Base-by-base conservation (phyloP, 1,139 yeast genomes). In the Trichomonascaceae sp. region DNA sequence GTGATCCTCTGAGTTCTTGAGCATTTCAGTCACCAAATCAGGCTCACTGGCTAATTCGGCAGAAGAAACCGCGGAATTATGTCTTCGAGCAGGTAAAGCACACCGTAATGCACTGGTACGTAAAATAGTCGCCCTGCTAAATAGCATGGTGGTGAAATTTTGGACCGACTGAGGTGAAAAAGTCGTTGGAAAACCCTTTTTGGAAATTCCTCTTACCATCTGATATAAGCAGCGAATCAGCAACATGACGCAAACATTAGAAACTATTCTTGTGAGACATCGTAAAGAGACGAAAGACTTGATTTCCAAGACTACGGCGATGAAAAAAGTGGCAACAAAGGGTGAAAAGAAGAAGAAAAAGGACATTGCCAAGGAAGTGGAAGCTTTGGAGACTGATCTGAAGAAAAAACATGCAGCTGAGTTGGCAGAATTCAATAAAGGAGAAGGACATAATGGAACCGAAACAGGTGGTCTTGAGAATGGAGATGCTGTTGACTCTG, bases 321-420 rank as follows among this genome's bases (percentile, higher is more conserved):
- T 89, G 76, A 87, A 85, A 72, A 87, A 88, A 63, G 93, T 85
- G 68, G 93, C 93, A 2, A 82, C 88, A 18, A 88, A 88, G 67
- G 84, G 89, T 55, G 87, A 85, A 47, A 79, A 87, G 62, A 84
- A 83, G 67, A 79, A 77, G 60, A 75, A 76, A 54, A 74, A 73
- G 58, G 75, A 73, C 50, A 80, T 83, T 3, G 62, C 74, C 59
- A 74, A 74, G 54, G 79, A 79, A 63, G 84, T 91, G 59, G 76
- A 74, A 47, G 81, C 77, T 50, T 61, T 88, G 71, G 88, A 87
- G 63, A 71, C 71, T 1, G 80, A 76, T 9, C 65, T 87, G 62
- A 79, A 79, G 55, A 63, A 59, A 22, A 77, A 73, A 55, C 96
- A 88, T 51, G 45, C 48, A 4, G 49, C 45, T 7, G 65, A 62